These are phyloP conservation scores for Shiraia bambusicola DNA, from an alignment of 2,329 filamentous ascomycete genomes.

Conservation along the genomic window DNA sequence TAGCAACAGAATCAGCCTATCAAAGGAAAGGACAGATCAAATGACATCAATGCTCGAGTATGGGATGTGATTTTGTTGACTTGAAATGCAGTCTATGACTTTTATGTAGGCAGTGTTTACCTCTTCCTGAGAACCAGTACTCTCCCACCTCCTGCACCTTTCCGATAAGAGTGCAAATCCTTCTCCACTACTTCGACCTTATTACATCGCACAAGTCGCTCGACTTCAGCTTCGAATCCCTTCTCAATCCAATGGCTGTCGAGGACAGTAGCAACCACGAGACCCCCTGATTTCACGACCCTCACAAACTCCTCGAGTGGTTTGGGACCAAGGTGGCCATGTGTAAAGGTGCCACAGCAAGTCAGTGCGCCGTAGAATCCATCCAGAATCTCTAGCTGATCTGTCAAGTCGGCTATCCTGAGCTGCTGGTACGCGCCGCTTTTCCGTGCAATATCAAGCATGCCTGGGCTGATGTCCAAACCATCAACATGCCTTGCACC, in stretches of 20 bases:
- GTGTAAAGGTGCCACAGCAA: conserved; percentile 59
- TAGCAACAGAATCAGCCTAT: too few species aligned
- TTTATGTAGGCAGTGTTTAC: background rate
- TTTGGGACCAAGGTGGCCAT: conserved; percentile 56
- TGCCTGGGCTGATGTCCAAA: conserved; percentile 55
- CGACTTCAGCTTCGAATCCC: conserved; percentile 52
- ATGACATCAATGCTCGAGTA: too few species aligned
- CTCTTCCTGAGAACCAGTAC: conserved; percentile 15
- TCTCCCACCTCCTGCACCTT: conserved; percentile 20
- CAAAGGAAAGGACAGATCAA: too few species aligned
- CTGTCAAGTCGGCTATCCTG: conserved; percentile 51
- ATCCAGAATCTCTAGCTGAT: conserved; percentile 44
- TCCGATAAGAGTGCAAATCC: conserved; percentile 36
- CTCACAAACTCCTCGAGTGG: conserved; percentile 54
- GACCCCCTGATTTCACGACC: conserved; percentile 50
- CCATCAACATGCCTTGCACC: conserved; percentile 54
- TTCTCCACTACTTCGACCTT: conserved; percentile 42
- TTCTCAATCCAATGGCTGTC: conserved; percentile 53
- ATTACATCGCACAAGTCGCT: conserved; percentile 38
- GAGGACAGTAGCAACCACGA: conserved; percentile 55
- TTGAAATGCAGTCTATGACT: background rate
- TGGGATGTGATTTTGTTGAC: too few species aligned
- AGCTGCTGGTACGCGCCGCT: conserved; percentile 53
- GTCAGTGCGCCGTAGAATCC: conserved; percentile 54
- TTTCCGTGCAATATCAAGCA: conserved; percentile 56